Percentiles rank a stretch among this genome's conserved stretches.
Evolutionary conservation across 2,329 filamentous ascomycete species (phyloP).

Genomic region (Alternaria angustiovoidea): DNA sequence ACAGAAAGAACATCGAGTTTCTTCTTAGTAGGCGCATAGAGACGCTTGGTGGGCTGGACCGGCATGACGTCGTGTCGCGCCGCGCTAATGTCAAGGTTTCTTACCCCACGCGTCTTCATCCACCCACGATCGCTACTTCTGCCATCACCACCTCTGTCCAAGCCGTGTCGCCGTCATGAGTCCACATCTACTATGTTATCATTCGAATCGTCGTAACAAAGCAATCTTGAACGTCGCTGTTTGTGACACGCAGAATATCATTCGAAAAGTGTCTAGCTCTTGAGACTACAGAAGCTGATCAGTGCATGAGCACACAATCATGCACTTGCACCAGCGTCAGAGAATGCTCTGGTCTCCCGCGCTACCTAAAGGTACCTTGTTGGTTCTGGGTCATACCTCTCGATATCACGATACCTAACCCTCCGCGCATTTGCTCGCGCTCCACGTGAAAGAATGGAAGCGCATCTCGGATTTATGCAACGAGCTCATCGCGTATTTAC

Average conservation of each 20-base stretch:
- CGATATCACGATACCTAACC: neutral
- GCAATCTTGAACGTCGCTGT: neutral
- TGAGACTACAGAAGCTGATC: neutral
- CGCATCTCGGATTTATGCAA: neutral
- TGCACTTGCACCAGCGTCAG: neutral
- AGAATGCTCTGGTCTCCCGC: neutral
- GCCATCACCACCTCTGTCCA: neutral
- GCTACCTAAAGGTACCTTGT: neutral
- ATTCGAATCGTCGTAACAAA: neutral
- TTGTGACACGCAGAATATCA: neutral
- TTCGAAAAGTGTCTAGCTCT: neutral
- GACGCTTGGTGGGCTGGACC: constrained; percentile 1
- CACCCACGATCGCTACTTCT: neutral
- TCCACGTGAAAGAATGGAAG: neutral
- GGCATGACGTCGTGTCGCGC: constrained; percentile 11
- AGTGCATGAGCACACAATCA: neutral
- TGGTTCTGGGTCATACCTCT: neutral
- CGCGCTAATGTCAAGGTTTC: constrained; percentile 1
- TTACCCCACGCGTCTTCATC: constrained; percentile 10
- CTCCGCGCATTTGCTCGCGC: neutral
- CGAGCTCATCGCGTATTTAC: neutral
- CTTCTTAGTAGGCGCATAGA: constrained; percentile 3
- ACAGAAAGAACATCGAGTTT: constrained; percentile 6
- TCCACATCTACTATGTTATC: neutral
- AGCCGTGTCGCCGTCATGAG: neutral